A percentile compares a stretch with the other conserved stretches of the same genome.
These are phyloP conservation scores for Colletotrichum destructivum DNA, from an alignment of 2,329 filamentous ascomycete species.

Conservation along the genomic window DNA sequence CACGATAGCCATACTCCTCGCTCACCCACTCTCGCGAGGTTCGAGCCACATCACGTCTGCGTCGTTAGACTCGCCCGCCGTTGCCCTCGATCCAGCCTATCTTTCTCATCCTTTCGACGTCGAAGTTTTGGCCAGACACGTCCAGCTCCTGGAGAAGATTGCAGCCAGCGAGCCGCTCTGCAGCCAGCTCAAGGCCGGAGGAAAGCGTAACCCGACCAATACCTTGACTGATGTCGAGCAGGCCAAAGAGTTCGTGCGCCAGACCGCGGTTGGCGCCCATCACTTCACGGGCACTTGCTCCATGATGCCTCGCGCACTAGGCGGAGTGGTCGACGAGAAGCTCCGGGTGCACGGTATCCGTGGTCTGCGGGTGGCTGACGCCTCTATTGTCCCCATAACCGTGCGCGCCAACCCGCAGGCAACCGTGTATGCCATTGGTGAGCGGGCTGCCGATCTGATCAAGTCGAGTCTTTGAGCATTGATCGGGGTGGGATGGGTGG, in stretches of 20 bases:
- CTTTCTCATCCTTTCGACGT: constrained; percentile 71
- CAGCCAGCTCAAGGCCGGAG: constrained; percentile 58
- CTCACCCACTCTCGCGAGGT: constrained; percentile 74
- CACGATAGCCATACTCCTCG: constrained; percentile 70
- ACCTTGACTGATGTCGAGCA: constrained; percentile 52
- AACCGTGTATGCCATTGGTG: constrained; percentile 56
- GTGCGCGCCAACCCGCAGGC: constrained; percentile 51
- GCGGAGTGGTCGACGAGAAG: constrained; percentile 62
- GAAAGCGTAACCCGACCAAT: constrained; percentile 43
- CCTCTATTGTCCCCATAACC: constrained; percentile 53
- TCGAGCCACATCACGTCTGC: constrained; percentile 69
- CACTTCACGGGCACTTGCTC: constrained; percentile 65
- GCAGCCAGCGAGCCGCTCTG: constrained; percentile 57
- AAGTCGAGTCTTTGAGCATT: constrained; percentile 43
- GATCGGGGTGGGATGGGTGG: no score
- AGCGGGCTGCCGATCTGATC: constrained; percentile 45
- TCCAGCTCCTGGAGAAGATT: constrained; percentile 58
- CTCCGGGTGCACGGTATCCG: constrained; percentile 61
- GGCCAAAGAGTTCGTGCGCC: constrained; percentile 54
- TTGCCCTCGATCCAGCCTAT: constrained; percentile 66
- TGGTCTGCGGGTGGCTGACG: constrained; percentile 62
- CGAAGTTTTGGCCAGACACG: constrained; percentile 63
- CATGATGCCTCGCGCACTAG: constrained; percentile 67
- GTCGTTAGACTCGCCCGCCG: constrained; percentile 47
- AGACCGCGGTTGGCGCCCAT: constrained; percentile 56